Evolutionary conservation across 2,329 filamentous ascomycete species (phyloP), one percentile per base, ranked within the genome.

Genomic region (Aspergillus terreus): DNA sequence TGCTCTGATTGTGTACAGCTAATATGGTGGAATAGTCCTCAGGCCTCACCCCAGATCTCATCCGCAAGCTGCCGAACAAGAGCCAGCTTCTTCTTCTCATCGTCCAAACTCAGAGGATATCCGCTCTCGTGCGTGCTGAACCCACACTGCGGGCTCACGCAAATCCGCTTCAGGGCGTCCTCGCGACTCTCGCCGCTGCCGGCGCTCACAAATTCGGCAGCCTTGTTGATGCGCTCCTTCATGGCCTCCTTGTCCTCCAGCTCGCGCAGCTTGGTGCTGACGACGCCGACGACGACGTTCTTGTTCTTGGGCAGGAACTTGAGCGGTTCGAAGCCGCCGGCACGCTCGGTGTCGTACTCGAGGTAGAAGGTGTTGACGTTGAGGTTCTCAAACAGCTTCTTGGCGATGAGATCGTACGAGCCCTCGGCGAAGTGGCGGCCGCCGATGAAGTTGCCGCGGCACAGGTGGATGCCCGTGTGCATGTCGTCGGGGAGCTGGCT

Each of bases 381-480:
- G 33, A 87, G 74, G 56, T 82, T 72, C 53, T 78, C 74, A 74
- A 87, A 87, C 7, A 87, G 78, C 71, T 83, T 85, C 65, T 81
- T 77, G 17, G 84, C 84, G 52, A 87, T 86, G 53, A 80, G 75
- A 65, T 87, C 84, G 68, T 87, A 87, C 17, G 80, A 80, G 21
- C 84, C 84, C 63, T 85, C 82, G 47, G 82, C 81, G 61, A 87
- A 87, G 71, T 86, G 82, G 23, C 83, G 78, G 15, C 81, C 82
- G 49, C 82, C 81, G 56, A 85, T 82, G 67, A 86, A 87, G 73
- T 87, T 87, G 44, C 72, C 73, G 51, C 67, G 80, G 78, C 88
- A 91, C 47, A 91, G 76, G 65, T 92, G 88, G 14, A 92, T 84
- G 42, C 88, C 88, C 2, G 88, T 79, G 69, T 90, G 86, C 77